A percentile compares a stretch with the other conserved stretches of the same genome.
Conservation (phyloP, 306 rosid genomes). For the Vigna nakashimae region DNA sequence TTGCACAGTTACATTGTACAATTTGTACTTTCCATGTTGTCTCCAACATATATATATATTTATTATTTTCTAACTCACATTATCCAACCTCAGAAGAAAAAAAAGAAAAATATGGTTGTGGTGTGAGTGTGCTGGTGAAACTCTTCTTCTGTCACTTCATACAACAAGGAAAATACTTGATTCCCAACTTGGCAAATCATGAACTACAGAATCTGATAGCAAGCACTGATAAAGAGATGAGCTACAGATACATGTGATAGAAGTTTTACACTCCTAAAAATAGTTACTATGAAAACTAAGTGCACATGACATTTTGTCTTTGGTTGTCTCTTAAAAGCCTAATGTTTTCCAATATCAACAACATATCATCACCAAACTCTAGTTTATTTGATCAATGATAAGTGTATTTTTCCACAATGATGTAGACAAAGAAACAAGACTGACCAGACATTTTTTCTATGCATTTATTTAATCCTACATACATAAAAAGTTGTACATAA, state of each 20-base stretch:
- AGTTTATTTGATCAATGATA: background rate
- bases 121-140: background rate
- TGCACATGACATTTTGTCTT: background rate
- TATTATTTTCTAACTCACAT: slow-evolving; percentile 17
- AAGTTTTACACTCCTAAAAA: background rate
- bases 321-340: background rate
- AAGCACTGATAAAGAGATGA: background rate
- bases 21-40: slow-evolving; percentile 28
- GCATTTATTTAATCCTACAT: slow-evolving; percentile 6
- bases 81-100: background rate
- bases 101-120: no score
- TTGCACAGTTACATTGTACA: slow-evolving; percentile 1
- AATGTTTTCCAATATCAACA: slow-evolving; percentile 16
- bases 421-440: background rate
- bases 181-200: background rate
- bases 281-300: background rate
- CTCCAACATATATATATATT: slow-evolving; percentile 34
- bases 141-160: background rate
- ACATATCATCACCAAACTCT: background rate
- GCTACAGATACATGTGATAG: background rate
- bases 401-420: slow-evolving; percentile 12
- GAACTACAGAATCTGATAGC: slow-evolving; percentile 9
- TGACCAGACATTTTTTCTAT: background rate
- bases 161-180: background rate
- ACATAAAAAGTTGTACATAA: slow-evolving; percentile 18